phyloP scores from a whole-genome alignment of 2,329 filamentous ascomycete genomes.

The Clonostachys rhizophaga region DNA sequence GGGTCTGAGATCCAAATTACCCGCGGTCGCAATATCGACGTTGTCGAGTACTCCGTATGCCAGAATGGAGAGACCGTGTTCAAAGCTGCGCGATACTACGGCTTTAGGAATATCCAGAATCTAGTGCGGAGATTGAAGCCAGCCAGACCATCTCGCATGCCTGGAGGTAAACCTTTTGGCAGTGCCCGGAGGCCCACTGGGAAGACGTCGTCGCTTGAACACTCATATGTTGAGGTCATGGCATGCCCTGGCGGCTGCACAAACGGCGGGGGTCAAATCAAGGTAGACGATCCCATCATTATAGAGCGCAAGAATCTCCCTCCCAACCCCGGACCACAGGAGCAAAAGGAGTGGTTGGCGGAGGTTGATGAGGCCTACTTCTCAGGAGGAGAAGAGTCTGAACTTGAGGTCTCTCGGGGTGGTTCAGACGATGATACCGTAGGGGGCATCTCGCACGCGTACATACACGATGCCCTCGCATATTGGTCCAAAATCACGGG shows the following conservation, averaged over 20 bases:
- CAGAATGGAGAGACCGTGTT: conserved; percentile 56
- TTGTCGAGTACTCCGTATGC: conserved; percentile 76
- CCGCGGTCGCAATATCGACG: conserved; percentile 84
- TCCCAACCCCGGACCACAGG: conserved; percentile 62
- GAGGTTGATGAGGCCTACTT: conserved; percentile 88
- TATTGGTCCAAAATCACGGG: conserved; percentile 74
- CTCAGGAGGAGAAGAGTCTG: conserved; percentile 57
- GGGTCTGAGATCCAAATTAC: conserved; percentile 67
- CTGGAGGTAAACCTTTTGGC: conserved; percentile 63
- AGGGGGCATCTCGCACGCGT: conserved; percentile 60
- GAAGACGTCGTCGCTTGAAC: conserved; percentile 54
- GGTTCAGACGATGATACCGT: conserved; percentile 32
- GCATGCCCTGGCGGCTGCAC: conserved; percentile 98
- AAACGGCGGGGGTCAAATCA: conserved; percentile 94
- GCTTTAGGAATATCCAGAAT: conserved; percentile 98
- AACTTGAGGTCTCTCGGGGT: conserved; percentile 15
- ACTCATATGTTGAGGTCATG: conserved; percentile 98
- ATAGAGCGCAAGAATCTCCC: conserved; percentile 39
- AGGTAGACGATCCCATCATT: conserved; percentile 72
- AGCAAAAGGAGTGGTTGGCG: conserved; percentile 82
- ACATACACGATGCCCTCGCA: conserved; percentile 63
- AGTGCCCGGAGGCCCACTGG: conserved; percentile 47
- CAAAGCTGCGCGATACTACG: conserved; percentile 87
- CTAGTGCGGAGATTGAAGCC: conserved; percentile 90
- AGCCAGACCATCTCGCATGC: conserved; percentile 70